Evolutionary conservation across 139 green algal species (phyloP), one percentile per base, ranked within the genome.

Genomic region (Closterium sp.): DNA sequence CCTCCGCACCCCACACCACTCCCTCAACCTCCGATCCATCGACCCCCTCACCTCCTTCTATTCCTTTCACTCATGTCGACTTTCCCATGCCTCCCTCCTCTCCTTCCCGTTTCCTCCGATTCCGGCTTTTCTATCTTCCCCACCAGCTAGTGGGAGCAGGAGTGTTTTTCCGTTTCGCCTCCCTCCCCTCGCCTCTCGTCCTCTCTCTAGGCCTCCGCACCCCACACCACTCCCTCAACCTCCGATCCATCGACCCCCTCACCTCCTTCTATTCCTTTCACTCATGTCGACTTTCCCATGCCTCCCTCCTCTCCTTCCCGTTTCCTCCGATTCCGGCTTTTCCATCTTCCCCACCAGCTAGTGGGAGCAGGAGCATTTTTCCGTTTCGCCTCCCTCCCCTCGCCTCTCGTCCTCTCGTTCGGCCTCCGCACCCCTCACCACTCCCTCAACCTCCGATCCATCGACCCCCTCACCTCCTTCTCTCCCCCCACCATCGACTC

Each of bases 231-330:
- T n/a, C 28, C 31, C 31, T 90, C 28, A 31, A 90, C 87, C 27
- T 90, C 7, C 31, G 87, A 19, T 62, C 28, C 11, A 90, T 62
- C 27, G 87, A 90, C 32, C 87, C 32, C 31, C 28, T 31, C 30
- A 42, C 30, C 28, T 90, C 24, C 28, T 90, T 90, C 87, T 79
- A n/a, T n/a, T n/a, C n/a, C n/a, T n/a, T n/a, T n/a, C n/a, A n/a
- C n/a, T n/a, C n/a, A n/a, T n/a, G n/a, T n/a, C n/a, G n/a, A n/a
- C n/a, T n/a, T n/a, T n/a, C n/a, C n/a, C n/a, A n/a, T n/a, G n/a
- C n/a, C n/a, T n/a, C n/a, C n/a, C n/a, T n/a, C 50, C 50, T 11
- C 50, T n/a, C n/a, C n/a, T n/a, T n/a, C n/a, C n/a, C n/a, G n/a
- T n/a, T n/a, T n/a, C n/a, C n/a, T n/a, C n/a, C n/a, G 0, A 79